These are phyloP conservation scores for Cladophialophora yegresii DNA, from an alignment of 2,329 filamentous ascomycete species.

Conservation along the genomic window DNA sequence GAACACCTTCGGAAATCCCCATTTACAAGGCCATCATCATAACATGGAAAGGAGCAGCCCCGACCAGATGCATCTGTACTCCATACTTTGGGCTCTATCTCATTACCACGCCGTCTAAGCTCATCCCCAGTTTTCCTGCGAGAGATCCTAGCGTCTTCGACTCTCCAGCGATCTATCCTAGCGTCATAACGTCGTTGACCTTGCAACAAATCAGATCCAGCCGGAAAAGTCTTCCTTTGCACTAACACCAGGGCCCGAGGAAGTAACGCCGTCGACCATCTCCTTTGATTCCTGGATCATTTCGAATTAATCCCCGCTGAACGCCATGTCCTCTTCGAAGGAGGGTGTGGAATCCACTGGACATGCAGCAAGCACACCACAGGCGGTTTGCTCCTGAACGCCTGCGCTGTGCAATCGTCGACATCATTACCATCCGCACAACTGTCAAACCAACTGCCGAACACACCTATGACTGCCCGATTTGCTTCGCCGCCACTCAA, in stretches of 20 bases:
- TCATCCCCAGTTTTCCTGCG: neutral
- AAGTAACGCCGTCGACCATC: neutral
- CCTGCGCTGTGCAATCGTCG: constrained; percentile 1
- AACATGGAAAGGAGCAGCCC: neutral
- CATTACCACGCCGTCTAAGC: neutral
- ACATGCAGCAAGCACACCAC: neutral
- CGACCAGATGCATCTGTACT: neutral
- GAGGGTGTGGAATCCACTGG: too few species aligned
- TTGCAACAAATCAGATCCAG: neutral
- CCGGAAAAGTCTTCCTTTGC: neutral
- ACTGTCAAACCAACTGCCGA: neutral
- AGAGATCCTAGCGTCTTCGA: neutral
- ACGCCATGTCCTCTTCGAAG: neutral
- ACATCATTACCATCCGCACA: constrained; percentile 1
- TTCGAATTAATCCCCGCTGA: neutral
- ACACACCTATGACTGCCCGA: neutral
- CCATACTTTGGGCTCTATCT: neutral
- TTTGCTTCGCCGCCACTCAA: neutral
- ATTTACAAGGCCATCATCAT: neutral
- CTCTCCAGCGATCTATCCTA: neutral
- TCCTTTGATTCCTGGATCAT: neutral
- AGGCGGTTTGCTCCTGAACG: neutral
- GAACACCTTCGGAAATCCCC: neutral
- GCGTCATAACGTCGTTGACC: neutral
- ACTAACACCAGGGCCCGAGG: neutral